Evolutionary conservation across 441 rosid genomes (phyloP), one percentile per base, ranked within the genome.

Genomic region (Erodium trifolium): DNA sequence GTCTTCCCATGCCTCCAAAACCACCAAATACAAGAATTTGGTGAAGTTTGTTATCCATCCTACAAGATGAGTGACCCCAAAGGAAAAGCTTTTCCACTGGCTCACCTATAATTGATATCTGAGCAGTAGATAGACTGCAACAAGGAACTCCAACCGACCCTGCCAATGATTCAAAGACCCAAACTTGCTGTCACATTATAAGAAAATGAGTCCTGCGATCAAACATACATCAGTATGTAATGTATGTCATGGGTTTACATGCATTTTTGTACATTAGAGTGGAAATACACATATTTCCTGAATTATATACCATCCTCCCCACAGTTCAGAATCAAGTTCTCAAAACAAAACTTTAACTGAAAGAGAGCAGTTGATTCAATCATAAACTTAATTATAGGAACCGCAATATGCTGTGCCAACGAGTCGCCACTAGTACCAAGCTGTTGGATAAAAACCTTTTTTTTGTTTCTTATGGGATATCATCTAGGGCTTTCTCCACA

Each of bases 1-100:
- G 96, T 74, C 93, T 88, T 73, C 99, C 97, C 49, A 81, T 69
- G 8, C 99, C 97, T 60, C 99, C 97, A 84, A 91, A 93, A 53
- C 99, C 97, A 78, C 96, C 96, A 83, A 91, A 88, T 34, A 89
- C 71, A 13, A 89, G 76, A 79, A 91, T 68, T 66, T 78, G 71
- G 67, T 1, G 59, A 55, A 72, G 68, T 31, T 60, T 5, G 57
- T 74, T 71, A 71, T 75, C 84, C 65, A 87, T 67, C 0, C 76
- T 41, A 76, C 93, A 90, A 75, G 92, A 76, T 41, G 96, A 83
- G 72, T 88, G 99, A 60, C 97, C 97, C 97, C 97, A 94, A 55
- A 87, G 87, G 79, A 86, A 88, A 27, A 91, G 86, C 86, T 86
- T 94, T 81, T 86, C 99, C 63, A 78, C 70, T 45, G 91, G 78